Evolutionary conservation across 352 stramenopile genomes (phyloP).

Genomic region (Saprolegnia parasitica): DNA sequence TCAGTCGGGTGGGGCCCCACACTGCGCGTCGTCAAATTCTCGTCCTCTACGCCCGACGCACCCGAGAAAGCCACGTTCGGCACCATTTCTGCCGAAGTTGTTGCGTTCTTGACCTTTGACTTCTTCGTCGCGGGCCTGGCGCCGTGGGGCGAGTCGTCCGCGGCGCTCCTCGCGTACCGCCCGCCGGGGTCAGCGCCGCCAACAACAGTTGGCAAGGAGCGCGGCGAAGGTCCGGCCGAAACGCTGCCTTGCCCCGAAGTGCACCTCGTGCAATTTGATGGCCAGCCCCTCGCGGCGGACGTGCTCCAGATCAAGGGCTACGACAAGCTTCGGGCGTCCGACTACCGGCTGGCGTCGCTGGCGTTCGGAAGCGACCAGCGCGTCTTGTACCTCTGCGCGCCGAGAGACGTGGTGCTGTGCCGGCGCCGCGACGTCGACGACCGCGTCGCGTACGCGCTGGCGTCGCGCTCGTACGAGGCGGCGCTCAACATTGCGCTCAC

Average conservation of each 20-base stretch:
- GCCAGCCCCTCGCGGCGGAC: slow-evolving; percentile 80
- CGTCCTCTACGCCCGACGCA: slow-evolving; percentile 45
- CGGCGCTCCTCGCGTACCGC: slow-evolving; percentile 68
- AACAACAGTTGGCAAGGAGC: slow-evolving; percentile 35
- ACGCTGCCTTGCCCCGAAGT: slow-evolving; percentile 80
- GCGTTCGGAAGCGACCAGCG: slow-evolving; percentile 36
- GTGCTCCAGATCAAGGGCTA: slow-evolving; percentile 72
- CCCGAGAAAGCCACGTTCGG: slow-evolving; percentile 32
- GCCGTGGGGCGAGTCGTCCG: slow-evolving; percentile 50
- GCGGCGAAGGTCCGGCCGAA: slow-evolving; percentile 59
- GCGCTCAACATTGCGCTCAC: slow-evolving; percentile 60
- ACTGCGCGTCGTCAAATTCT: slow-evolving; percentile 74
- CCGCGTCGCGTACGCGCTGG: slow-evolving; percentile 63
- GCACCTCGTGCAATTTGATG: slow-evolving; percentile 84
- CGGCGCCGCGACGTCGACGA: slow-evolving; percentile 72
- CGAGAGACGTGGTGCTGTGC: slow-evolving; percentile 83
- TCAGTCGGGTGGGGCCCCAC: slow-evolving; percentile 76
- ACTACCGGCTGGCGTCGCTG: slow-evolving; percentile 79
- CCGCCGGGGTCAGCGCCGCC: slow-evolving; percentile 46
- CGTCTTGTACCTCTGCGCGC: slow-evolving; percentile 72
- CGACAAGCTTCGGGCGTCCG: slow-evolving; percentile 59
- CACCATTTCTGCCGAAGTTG: slow-evolving; percentile 54
- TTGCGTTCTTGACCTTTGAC: slow-evolving; percentile 71
- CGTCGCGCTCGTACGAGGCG: slow-evolving; percentile 52
- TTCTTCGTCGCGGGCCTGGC: slow-evolving; percentile 79